Conservation (phyloP, 1,284 basidiomycete genomes). For the Pseudozyma pruni region DNA sequence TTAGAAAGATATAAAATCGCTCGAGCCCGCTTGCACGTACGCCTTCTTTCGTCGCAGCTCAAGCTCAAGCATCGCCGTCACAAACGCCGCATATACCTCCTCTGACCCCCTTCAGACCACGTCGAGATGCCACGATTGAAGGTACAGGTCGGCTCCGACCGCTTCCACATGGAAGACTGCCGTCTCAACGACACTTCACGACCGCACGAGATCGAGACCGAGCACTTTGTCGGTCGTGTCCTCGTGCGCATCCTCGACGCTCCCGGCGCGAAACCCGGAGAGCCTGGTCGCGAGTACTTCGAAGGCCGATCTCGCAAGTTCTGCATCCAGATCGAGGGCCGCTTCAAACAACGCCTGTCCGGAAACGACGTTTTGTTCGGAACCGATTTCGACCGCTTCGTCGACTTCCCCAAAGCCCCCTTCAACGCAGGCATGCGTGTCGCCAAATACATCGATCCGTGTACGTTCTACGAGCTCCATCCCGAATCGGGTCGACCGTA, state of each 20-base stretch:
- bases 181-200: conserved; percentile 66
- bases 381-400: conserved; percentile 63
- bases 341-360: conserved; percentile 66
- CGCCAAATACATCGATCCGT: conserved; percentile 68
- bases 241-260: conserved; percentile 69
- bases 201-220: conserved; percentile 69
- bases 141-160: conserved; percentile 68
- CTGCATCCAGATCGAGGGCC: conserved; percentile 69
- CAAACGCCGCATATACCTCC: too few species aligned
- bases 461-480: conserved; percentile 61
- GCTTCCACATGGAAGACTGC: conserved; percentile 65
- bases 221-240: conserved; percentile 68
- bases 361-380: conserved; percentile 64
- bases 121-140: conserved; percentile 61
- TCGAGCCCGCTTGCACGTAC: too few species aligned
- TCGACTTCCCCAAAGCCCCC: conserved; percentile 65
- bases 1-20: too few species aligned
- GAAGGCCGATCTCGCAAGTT: conserved; percentile 67
- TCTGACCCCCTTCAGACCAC: neutral
- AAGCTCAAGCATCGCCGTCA: neutral
- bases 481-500: conserved; percentile 68
- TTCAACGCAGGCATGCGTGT: conserved; percentile 70
- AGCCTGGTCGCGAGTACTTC: conserved; percentile 64
- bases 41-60: too few species aligned
- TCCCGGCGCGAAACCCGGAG: conserved; percentile 60